Evolutionary conservation across 1,139 yeast genomes (phyloP).

Genomic region (Saccharomyces hybrid): DNA sequence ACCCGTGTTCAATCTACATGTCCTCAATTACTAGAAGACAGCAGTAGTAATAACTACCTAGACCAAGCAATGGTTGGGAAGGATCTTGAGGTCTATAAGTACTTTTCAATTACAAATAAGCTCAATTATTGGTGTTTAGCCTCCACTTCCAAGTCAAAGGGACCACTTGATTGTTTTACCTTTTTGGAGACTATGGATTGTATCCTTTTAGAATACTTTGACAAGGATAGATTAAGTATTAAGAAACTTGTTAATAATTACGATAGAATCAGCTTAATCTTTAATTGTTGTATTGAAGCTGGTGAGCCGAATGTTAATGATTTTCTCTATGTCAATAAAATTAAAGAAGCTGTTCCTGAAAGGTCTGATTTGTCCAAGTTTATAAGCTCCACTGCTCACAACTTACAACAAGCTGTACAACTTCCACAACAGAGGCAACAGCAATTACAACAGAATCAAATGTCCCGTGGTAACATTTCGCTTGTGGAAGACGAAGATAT

Average conservation of each 20-base stretch:
- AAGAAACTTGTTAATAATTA: slow-evolving; percentile 25
- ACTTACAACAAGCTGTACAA: slow-evolving; percentile 20
- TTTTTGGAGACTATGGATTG: slow-evolving; percentile 21
- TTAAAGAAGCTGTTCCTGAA: slow-evolving; percentile 66
- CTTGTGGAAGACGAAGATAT: slow-evolving; percentile 18
- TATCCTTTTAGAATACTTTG: slow-evolving; percentile 25
- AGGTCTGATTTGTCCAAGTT: slow-evolving; percentile 38
- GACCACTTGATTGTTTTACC: slow-evolving; percentile 15
- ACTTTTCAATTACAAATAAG: slow-evolving; percentile 16
- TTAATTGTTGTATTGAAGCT: slow-evolving; percentile 53
- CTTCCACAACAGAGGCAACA: slow-evolving; percentile 7
- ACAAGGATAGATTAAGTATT: slow-evolving; percentile 23
- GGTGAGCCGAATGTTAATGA: slow-evolving; percentile 61
- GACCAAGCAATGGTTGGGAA: slow-evolving; percentile 16
- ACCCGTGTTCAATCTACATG: slow-evolving; percentile 18
- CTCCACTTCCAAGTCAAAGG: neutral
- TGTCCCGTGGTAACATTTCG: slow-evolving; percentile 1
- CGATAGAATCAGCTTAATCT: slow-evolving; percentile 26
- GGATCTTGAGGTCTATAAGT: slow-evolving; percentile 19
- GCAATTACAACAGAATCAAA: slow-evolving; percentile 4
- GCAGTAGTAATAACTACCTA: neutral
- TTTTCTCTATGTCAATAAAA: slow-evolving; percentile 50
- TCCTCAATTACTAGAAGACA: slow-evolving; percentile 12
- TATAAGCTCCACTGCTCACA: slow-evolving; percentile 36
- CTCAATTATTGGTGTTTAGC: slow-evolving; percentile 24